Evolutionary conservation across 2,329 filamentous ascomycete genomes (phyloP).

Genomic region (Diplodia sapinea): DNA sequence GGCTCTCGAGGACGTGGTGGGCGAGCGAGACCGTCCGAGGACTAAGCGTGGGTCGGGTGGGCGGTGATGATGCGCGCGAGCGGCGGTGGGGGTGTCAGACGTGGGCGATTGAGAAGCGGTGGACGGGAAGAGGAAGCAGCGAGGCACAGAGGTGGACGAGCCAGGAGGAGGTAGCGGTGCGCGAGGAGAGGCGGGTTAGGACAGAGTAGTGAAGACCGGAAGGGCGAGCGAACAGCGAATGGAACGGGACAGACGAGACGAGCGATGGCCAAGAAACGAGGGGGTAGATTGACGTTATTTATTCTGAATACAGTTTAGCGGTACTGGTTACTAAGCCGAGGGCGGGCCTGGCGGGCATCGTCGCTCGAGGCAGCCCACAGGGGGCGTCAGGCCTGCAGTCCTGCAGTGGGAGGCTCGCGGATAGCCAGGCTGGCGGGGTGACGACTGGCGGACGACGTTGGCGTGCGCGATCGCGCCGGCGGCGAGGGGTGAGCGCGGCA

Average conservation of each 20-base stretch:
- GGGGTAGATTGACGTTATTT: slow-evolving; percentile 1
- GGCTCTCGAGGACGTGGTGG: slow-evolving; percentile 9
- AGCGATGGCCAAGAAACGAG: slow-evolving; percentile 2
- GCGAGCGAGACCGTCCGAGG: slow-evolving; percentile 22
- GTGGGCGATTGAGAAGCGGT: slow-evolving; percentile 24
- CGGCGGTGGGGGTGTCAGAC: slow-evolving; percentile 17
- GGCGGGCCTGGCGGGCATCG: slow-evolving; percentile 14
- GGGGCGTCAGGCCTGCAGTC: neutral
- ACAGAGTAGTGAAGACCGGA: slow-evolving; percentile 27
- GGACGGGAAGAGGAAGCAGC: slow-evolving; percentile 18
- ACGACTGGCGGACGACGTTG: neutral
- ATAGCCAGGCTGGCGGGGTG: neutral
- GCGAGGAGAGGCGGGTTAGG: slow-evolving; percentile 24
- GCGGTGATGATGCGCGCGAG: slow-evolving; percentile 23
- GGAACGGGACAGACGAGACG: slow-evolving; percentile 15
- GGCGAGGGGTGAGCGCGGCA: slow-evolving; percentile 25
- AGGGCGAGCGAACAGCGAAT: slow-evolving; percentile 19
- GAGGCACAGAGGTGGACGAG: slow-evolving; percentile 15
- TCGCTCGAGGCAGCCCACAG: slow-evolving; percentile 2
- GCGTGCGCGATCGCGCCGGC: slow-evolving; percentile 1
- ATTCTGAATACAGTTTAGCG: neutral
- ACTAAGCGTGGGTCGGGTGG: slow-evolving; percentile 27
- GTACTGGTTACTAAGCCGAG: neutral
- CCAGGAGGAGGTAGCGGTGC: slow-evolving; percentile 16
- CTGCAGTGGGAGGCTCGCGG: neutral